Evolutionary conservation across 2,329 filamentous ascomycete genomes (phyloP).

Genomic region (Aspergillus sp.): DNA sequence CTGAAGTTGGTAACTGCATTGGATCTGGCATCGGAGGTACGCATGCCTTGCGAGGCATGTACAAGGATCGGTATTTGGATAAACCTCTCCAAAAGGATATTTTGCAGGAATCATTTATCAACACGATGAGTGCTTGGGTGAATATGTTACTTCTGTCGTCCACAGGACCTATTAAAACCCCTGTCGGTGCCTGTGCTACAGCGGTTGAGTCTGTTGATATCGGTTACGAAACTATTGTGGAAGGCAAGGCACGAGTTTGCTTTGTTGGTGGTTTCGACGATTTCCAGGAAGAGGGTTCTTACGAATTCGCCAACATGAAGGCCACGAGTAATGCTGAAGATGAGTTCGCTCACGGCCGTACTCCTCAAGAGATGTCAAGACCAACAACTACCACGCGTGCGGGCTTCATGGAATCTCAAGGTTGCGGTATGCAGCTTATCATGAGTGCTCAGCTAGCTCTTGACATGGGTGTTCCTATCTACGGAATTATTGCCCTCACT

Average conservation of each 20-base stretch:
- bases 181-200: conserved; percentile 94
- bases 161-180: conserved; percentile 97
- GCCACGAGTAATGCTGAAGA: conserved; percentile 97
- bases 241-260: conserved; percentile 96
- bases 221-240: conserved; percentile 96
- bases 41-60: conserved; percentile 91
- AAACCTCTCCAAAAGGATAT: conserved; percentile 98
- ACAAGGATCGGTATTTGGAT: conserved; percentile 95
- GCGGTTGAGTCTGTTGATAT: conserved; percentile 97
- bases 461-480: conserved; percentile 98
- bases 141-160: conserved; percentile 98
- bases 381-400: conserved; percentile 95
- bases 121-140: conserved; percentile 99
- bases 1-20: conserved; percentile 96
- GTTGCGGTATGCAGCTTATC: conserved; percentile 96
- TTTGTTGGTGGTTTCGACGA: conserved; percentile 99
- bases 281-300: conserved; percentile 98
- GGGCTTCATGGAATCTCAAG: conserved; percentile 99
- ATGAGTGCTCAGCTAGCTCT: conserved; percentile 96
- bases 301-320: conserved; percentile 99
- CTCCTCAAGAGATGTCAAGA: conserved; percentile 95
- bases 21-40: conserved; percentile 98
- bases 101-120: conserved; percentile 99
- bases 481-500: conserved; percentile 89
- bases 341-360: conserved; percentile 92